Conservation (phyloP, 164 flowering plant genomes). For the Chloranthus sessilifolius region DNA sequence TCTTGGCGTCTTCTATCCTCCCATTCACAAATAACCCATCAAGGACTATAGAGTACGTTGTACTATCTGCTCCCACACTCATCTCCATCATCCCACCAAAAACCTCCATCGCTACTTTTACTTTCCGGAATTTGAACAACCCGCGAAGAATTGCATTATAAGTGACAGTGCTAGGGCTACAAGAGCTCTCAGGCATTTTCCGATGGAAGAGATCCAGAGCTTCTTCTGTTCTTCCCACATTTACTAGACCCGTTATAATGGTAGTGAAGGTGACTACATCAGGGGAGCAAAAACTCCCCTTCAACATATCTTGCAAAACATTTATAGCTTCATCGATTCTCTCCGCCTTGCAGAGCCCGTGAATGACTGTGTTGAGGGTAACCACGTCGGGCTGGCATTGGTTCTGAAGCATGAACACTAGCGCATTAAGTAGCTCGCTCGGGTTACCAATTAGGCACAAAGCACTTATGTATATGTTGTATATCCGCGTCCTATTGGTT, state of each 20-base stretch:
- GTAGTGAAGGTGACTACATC: conserved; percentile 82
- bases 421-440: conserved; percentile 74
- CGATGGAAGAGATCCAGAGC: conserved; percentile 46
- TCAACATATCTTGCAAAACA: conserved; percentile 68
- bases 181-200: conserved; percentile 51
- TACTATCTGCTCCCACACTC: conserved; percentile 43
- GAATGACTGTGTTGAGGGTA: conserved; percentile 69
- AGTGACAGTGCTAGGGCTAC: conserved; percentile 55
- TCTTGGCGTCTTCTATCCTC: conserved; percentile 64
- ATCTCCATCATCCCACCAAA: conserved; percentile 33
- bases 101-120: conserved; percentile 47
- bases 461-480: conserved; percentile 80
- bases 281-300: conserved; percentile 61
- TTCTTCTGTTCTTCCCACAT: conserved; percentile 44
- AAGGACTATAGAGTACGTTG: conserved; percentile 53
- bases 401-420: conserved; percentile 71
- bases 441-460: conserved; percentile 54
- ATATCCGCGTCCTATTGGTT: conserved; percentile 50
- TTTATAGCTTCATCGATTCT: conserved; percentile 65
- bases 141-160: conserved; percentile 75
- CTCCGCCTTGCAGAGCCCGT: conserved; percentile 78
- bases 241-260: conserved; percentile 54
- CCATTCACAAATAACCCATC: conserved; percentile 56
- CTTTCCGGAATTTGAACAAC: conserved; percentile 39
- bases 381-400: conserved; percentile 69